phyloP scores from a whole-genome alignment of 2,329 filamentous ascomycete species.

The Ophiostoma sp. region DNA sequence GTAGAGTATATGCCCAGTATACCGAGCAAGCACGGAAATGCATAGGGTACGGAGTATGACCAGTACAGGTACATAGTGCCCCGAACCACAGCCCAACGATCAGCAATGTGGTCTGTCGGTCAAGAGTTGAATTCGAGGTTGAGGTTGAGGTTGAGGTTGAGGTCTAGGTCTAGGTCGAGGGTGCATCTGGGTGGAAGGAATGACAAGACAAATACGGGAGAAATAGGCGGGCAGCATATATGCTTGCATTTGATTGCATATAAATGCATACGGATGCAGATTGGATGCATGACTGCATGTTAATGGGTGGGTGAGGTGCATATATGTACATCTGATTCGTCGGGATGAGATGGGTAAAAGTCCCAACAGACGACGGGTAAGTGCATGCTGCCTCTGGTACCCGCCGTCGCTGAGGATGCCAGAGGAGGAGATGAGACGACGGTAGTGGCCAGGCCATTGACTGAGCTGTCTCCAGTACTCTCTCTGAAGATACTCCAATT shows the following conservation, averaged over 20 bases:
- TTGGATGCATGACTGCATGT: background rate
- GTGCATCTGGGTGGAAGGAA: background rate
- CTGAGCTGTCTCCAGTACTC: background rate
- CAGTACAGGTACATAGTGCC: background rate
- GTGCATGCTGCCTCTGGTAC: background rate
- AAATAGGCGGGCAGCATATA: slow-evolving; percentile 8
- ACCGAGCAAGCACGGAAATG: slow-evolving; percentile 2
- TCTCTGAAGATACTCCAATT: too few relatives aligned
- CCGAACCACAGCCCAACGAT: background rate
- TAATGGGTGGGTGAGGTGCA: background rate
- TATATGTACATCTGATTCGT: background rate
- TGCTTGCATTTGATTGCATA: background rate
- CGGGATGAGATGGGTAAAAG: background rate
- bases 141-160: background rate
- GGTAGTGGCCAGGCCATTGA: background rate
- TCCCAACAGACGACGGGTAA: background rate
- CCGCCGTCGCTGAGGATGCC: background rate
- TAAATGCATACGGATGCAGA: background rate
- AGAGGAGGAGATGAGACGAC: background rate
- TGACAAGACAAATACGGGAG: background rate
- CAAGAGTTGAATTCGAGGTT: background rate
- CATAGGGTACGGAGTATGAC: background rate
- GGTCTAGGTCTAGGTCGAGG: background rate
- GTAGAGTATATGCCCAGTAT: slow-evolving; percentile 1
- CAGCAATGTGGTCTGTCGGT: background rate